phyloP scores from a whole-genome alignment of 345 rosid species.

The Nasturtium officinale region DNA sequence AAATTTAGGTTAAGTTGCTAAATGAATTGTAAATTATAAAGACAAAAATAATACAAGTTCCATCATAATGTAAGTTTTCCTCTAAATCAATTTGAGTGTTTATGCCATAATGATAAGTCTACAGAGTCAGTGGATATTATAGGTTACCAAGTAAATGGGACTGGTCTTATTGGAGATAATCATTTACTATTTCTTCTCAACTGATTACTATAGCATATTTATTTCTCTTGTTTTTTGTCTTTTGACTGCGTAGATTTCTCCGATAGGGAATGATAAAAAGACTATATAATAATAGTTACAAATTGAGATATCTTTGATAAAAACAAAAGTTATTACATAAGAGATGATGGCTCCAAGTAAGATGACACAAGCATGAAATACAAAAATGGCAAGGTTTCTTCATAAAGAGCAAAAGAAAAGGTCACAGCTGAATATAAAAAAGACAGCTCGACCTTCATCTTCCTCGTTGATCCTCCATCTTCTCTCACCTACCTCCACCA shows the following conservation, averaged over 20 bases:
- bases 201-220: neutral
- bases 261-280: neutral
- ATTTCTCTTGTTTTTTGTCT: neutral
- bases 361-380: too few relatives aligned
- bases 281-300: neutral
- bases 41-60: neutral
- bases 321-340: constrained; percentile 18
- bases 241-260: neutral
- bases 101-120: neutral
- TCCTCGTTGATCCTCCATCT: constrained; percentile 38
- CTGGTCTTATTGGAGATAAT: neutral
- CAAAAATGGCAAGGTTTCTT: neutral
- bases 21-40: neutral
- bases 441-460: constrained; percentile 38
- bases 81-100: neutral
- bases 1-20: neutral
- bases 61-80: neutral
- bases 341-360: too few relatives aligned
- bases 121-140: neutral
- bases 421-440: neutral
- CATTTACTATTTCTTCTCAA: constrained; percentile 2
- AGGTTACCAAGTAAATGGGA: neutral
- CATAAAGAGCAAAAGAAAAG: neutral
- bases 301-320: neutral
- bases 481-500: constrained; percentile 42